Percentiles rank a stretch among this genome's conserved stretches.
Evolutionary conservation across 129 eudicot species (phyloP).

Genomic region (Smallanthus sonchifolius): DNA sequence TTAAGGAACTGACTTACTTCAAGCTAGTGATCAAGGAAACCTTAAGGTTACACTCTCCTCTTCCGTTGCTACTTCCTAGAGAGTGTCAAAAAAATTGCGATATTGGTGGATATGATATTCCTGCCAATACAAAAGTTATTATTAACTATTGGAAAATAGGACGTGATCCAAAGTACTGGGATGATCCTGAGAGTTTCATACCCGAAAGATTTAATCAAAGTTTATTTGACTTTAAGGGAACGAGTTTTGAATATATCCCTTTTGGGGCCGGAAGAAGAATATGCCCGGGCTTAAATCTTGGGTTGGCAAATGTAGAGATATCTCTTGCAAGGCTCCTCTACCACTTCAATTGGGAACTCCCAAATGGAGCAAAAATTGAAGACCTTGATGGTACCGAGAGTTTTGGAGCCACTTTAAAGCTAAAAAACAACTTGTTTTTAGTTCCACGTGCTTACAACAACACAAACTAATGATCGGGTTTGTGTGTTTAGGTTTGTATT

Average conservation of each 20-base stretch:
- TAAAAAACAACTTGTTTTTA: background rate
- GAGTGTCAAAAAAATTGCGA: background rate
- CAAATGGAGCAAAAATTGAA: background rate
- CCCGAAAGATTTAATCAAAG: constrained; percentile 14
- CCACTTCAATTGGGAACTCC: background rate
- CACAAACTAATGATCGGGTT: too few species aligned
- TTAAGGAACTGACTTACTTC: background rate
- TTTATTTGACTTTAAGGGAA: background rate
- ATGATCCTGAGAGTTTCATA: constrained; percentile 14
- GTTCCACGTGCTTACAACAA: background rate
- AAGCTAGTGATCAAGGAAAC: background rate
- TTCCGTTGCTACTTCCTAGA: constrained; percentile 3
- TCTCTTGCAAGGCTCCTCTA: background rate
- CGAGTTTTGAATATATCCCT: background rate
- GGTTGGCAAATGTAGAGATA: background rate
- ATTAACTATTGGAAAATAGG: background rate
- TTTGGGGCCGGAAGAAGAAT: background rate
- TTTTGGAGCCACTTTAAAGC: background rate
- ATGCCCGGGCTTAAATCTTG: background rate
- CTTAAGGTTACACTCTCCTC: background rate
- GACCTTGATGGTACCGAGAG: background rate
- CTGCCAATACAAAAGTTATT: constrained; percentile 4
- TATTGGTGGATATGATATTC: constrained; percentile 14
- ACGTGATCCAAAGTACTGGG: background rate
- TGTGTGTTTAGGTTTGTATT: too few species aligned